Conservation (phyloP, 768 basidiomycete species). For the Dictyophora rubrovolvata region DNA sequence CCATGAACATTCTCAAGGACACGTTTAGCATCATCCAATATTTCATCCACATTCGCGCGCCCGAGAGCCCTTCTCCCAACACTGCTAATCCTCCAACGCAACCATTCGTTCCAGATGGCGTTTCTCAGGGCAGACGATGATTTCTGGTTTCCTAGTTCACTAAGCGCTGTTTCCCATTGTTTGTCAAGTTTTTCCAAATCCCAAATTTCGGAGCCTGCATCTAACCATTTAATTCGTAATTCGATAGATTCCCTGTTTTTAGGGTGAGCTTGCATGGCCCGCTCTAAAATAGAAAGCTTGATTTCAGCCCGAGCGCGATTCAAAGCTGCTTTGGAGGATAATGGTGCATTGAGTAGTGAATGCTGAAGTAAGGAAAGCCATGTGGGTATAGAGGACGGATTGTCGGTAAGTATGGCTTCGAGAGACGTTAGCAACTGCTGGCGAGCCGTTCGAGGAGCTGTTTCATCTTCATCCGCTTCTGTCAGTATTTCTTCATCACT, state of each 20-base stretch:
- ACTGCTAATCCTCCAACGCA: conserved; percentile 60
- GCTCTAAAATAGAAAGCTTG: conserved; percentile 51
- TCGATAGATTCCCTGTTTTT: conserved; percentile 37
- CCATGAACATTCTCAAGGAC: conserved; percentile 36
- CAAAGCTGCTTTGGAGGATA: conserved; percentile 53
- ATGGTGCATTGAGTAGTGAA: conserved; percentile 51
- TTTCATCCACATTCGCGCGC: conserved; percentile 36
- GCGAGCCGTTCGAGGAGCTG: conserved; percentile 26
- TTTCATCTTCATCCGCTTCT: conserved; percentile 17
- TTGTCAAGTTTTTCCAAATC: conserved; percentile 36
- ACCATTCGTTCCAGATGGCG: conserved; percentile 67
- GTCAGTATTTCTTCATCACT: conserved; percentile 26
- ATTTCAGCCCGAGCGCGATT: conserved; percentile 61
- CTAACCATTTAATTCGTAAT: conserved; percentile 55
- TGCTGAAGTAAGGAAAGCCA: conserved; percentile 62
- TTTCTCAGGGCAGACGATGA: neutral
- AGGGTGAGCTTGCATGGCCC: conserved; percentile 50
- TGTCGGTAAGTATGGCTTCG: conserved; percentile 39
- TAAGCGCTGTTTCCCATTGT: conserved; percentile 66
- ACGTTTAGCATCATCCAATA: conserved; percentile 43
- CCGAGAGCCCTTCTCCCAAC: conserved; percentile 12
- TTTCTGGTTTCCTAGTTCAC: conserved; percentile 34
- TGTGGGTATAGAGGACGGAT: conserved; percentile 42
- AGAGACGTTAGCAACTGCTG: conserved; percentile 50
- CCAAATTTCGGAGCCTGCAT: conserved; percentile 69